Evolutionary conservation across 257 asterid species (phyloP), one percentile per base, ranked within the genome.

Genomic region (Capsicum rhomboideum): DNA sequence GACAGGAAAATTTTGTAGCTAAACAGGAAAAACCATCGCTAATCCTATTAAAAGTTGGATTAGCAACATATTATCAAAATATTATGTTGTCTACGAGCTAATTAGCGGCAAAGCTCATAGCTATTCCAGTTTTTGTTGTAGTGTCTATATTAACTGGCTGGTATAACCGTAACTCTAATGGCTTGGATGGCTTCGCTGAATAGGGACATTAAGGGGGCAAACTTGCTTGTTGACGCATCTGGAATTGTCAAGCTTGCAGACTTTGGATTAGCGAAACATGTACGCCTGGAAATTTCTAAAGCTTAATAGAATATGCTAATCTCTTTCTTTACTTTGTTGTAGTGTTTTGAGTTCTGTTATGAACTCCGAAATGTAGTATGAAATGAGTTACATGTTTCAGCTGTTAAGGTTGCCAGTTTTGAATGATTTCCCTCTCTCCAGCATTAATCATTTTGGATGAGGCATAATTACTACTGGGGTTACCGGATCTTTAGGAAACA

Each of bases 141-240:
- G 13, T 46, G 10, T 46, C 10, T 46, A 46, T 46, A 46, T 46
- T 46, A 46, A 46, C 1, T 58, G 6, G 37, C 56, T 21, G 58
- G 21, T 72, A 40, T 82, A 34, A 80, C 26, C 10, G 20, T 68
- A 80, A 75, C 81, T 75, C 44, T 23, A 26, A 9, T 49, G 61
- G 37, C 16, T 59, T 63, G 79, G 79, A 61, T 82, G 83, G 28
- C 71, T 84, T 37, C 37, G 56, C 82, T 53, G 44, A 85, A 61
- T 88, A 95, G 99, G 92, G 99, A 95, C 90, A 94, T 95, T 52
- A 95, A 95, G 90, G 99, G 99, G 80, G 93, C 99, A 11, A 95
- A 95, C 87, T 90, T 95, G 86, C 99, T 95, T 79, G 98, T 95
- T 63, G 88, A 94, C 86, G 92, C 98, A 75, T 86, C 86, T 18